Conservation (phyloP, 2,329 filamentous ascomycete genomes). For the Mycosphaerella arachidis region DNA sequence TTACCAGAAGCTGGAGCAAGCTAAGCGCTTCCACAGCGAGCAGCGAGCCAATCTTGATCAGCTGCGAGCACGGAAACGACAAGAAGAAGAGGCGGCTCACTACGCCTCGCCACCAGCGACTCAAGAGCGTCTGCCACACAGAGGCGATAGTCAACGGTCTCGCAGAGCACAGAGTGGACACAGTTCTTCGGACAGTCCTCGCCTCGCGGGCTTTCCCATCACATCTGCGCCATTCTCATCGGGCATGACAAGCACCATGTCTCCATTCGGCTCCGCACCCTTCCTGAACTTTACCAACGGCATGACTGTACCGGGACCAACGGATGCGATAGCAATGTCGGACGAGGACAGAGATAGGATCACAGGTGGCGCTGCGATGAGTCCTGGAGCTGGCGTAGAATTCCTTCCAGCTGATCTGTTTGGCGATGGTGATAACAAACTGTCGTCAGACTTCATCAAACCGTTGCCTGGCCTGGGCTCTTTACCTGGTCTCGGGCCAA, state of each 20-base stretch:
- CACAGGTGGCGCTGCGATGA: slow-evolving; percentile 65
- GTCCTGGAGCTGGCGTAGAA: slow-evolving; percentile 65
- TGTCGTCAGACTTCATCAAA: slow-evolving; percentile 15
- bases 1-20: slow-evolving; percentile 30
- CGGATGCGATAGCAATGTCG: slow-evolving; percentile 47
- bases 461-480: slow-evolving; percentile 33
- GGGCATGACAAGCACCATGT: slow-evolving; percentile 46
- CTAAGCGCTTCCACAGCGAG: slow-evolving; percentile 44
- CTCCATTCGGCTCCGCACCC: slow-evolving; percentile 47
- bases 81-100: slow-evolving; percentile 27
- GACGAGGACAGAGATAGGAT: slow-evolving; percentile 60
- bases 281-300: slow-evolving; percentile 58
- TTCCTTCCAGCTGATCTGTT: slow-evolving; percentile 65
- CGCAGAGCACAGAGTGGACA: slow-evolving; percentile 36
- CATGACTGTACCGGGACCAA: slow-evolving; percentile 50
- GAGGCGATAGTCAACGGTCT: slow-evolving; percentile 40
- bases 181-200: slow-evolving; percentile 28
- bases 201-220: slow-evolving; percentile 23
- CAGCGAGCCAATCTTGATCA: slow-evolving; percentile 27
- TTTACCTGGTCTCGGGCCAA: slow-evolving; percentile 40
- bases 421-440: slow-evolving; percentile 28
- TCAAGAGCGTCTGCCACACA: slow-evolving; percentile 20
- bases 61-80: slow-evolving; percentile 27
- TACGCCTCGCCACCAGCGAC: slow-evolving; percentile 23
- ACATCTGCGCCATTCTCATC: slow-evolving; percentile 34